Evolutionary conservation across 495 filamentous ascomycete genomes (phyloP).

Genomic region (Penicillium salamii): DNA sequence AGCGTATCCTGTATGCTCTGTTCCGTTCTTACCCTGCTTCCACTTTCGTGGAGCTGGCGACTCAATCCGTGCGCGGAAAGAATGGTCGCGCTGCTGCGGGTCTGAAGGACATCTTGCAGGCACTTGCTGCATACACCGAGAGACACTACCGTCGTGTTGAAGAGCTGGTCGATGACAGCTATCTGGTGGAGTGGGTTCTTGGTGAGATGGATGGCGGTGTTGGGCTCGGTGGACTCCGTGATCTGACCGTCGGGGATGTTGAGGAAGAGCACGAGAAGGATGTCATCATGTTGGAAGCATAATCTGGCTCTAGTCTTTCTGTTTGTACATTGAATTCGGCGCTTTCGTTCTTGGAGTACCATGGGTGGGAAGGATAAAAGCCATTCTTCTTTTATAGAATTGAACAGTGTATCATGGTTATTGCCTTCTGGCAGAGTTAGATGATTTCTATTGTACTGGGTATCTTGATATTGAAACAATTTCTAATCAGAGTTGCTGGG

Average conservation of each 20-base stretch:
- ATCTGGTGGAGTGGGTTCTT: slow-evolving; percentile 87
- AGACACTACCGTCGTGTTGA: slow-evolving; percentile 85
- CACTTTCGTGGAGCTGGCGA: slow-evolving; percentile 63
- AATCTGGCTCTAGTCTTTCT: slow-evolving; percentile 14
- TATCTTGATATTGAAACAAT: slow-evolving; percentile 19
- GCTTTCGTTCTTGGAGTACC: slow-evolving; percentile 26
- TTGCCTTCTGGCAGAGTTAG: neutral
- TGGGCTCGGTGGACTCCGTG: slow-evolving; percentile 36
- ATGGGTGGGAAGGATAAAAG: slow-evolving; percentile 26
- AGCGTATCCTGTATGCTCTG: slow-evolving; percentile 77
- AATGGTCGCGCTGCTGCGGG: slow-evolving; percentile 53
- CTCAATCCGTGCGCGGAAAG: slow-evolving; percentile 35
- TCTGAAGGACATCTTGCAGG: slow-evolving; percentile 79
- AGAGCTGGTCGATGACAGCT: slow-evolving; percentile 90
- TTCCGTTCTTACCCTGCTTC: slow-evolving; percentile 73
- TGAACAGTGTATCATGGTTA: slow-evolving; percentile 11
- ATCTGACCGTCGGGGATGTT: slow-evolving; percentile 11
- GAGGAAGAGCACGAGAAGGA: slow-evolving; percentile 42
- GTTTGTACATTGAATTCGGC: slow-evolving; percentile 29
- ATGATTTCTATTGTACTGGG: slow-evolving; percentile 12
- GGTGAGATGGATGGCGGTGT: slow-evolving; percentile 81
- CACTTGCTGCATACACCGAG: slow-evolving; percentile 82
- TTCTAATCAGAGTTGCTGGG: neutral
- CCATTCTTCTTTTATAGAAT: slow-evolving; percentile 29
- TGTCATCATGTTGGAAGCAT: slow-evolving; percentile 44